These are phyloP conservation scores for Fusarium proliferatum DNA, from an alignment of 2,329 filamentous ascomycete species.

Conservation along the genomic window DNA sequence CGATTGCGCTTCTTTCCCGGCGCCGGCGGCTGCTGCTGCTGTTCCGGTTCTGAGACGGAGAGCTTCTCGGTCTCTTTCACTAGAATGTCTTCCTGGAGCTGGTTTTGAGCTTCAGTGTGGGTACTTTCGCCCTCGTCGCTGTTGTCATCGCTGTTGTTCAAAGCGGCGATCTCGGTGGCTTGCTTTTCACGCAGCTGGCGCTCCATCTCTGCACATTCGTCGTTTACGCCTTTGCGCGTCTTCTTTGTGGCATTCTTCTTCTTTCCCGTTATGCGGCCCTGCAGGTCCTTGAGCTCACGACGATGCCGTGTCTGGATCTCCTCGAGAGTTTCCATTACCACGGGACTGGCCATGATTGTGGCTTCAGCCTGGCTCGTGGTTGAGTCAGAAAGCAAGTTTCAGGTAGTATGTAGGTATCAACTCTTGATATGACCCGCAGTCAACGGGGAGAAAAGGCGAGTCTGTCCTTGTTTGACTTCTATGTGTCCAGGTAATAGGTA, in stretches of 20 bases:
- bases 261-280: slow-evolving; percentile 88
- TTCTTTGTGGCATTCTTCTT: slow-evolving; percentile 97
- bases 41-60: slow-evolving; percentile 22
- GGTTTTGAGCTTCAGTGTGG: not conserved
- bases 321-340: slow-evolving; percentile 69
- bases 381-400: not conserved
- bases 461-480: not conserved
- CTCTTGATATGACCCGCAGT: not conserved
- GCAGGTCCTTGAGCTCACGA: slow-evolving; percentile 88
- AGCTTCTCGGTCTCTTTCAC: slow-evolving; percentile 39
- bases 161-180: slow-evolving; percentile 64
- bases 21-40: slow-evolving; percentile 25
- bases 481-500: not conserved
- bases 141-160: slow-evolving; percentile 48
- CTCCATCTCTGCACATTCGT: slow-evolving; percentile 80
- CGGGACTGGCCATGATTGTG: slow-evolving; percentile 43
- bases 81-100: slow-evolving; percentile 27
- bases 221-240: slow-evolving; percentile 78
- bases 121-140: slow-evolving; percentile 23
- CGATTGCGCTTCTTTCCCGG: slow-evolving; percentile 82
- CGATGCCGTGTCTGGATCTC: slow-evolving; percentile 83
- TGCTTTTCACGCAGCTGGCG: slow-evolving; percentile 74
- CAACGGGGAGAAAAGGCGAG: not conserved
- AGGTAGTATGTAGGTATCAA: not conserved
- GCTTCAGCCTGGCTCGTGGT: not conserved